Base-by-base conservation (phyloP, 2,329 filamentous ascomycete species). In the Aspergillus clavatus region DNA sequence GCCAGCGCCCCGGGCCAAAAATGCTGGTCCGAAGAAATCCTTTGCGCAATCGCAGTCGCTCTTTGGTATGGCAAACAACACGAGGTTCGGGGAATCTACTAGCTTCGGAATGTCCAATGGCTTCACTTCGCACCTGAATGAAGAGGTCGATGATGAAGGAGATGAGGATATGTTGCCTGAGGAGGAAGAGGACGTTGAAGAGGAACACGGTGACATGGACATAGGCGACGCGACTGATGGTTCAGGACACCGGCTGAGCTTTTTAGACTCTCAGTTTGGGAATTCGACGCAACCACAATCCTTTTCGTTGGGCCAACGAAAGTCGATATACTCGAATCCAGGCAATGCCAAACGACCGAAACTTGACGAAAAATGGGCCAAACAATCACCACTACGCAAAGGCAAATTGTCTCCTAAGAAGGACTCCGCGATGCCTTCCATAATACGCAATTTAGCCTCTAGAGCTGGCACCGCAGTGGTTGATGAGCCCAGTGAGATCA, bases 361-460 rank as follows among this genome's bases (percentile, higher is more conserved):
- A 43, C 61, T 71, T 7, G 63, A 70, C 37, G 68, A 71, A 43
- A 53, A 52, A 37, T 70, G 68, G 68, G 60, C 58, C 2, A 57
- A 56, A 12, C 60, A 62, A 35, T 63, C 65, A 1, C 63, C 63
- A 11, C 24, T 62, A 14, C 59, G 55, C 45, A 69, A 68, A 22
- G 53, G 52, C n/a, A 62, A 59, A 36, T 52, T 68, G 12, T 64
- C 58, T 8, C 65, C 59, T 28, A 71, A 71, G 51, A 77, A 76
- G 38, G 77, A 81, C 7, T 82, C 83, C 41, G 79, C 81, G 36
- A 86, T 89, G 58, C 78, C 82, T 3, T 72, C 78, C 5, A 81
- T 95, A 47, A 87, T 87, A 23, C 86, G 84, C 61, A 83, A 84
- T 49, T 67, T 90, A 7, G 83, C 73, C 62, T 72, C 65, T 62